Conservation (phyloP, 768 basidiomycete genomes). For the Xerocomus spinulosus region DNA sequence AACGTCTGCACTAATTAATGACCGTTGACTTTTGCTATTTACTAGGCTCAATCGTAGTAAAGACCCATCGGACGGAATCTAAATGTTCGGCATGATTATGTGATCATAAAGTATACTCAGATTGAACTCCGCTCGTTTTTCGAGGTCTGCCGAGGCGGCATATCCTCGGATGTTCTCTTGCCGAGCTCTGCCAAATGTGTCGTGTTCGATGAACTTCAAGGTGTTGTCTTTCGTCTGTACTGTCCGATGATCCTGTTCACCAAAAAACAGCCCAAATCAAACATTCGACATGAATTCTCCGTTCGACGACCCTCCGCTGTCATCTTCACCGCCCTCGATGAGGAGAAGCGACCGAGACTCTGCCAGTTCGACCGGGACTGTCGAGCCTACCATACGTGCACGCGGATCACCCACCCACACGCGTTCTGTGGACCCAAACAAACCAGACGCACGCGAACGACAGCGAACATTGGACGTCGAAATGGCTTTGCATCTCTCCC, state of each 20-base stretch:
- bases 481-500: conserved; percentile 78
- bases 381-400: conserved; percentile 38
- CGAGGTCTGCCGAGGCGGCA: not conserved
- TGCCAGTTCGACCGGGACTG: conserved; percentile 37
- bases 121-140: not conserved
- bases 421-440: conserved; percentile 62
- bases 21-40: no score
- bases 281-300: conserved; percentile 36
- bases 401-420: conserved; percentile 60
- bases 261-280: conserved; percentile 1
- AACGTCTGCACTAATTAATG: no score
- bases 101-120: not conserved
- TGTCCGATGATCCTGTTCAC: not conserved
- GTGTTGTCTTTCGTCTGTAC: conserved; percentile 8
- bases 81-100: no score
- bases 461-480: conserved; percentile 94
- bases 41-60: no score
- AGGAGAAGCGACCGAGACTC: conserved; percentile 29
- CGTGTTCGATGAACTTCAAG: conserved; percentile 1
- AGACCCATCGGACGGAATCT: no score
- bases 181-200: no score
- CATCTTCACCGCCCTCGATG: conserved; percentile 43
- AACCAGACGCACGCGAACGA: conserved; percentile 74
- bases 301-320: conserved; percentile 28
- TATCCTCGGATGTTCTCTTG: no score